These are phyloP conservation scores for Cytospora mali DNA, from an alignment of 2,329 filamentous ascomycete genomes.

Conservation along the genomic window DNA sequence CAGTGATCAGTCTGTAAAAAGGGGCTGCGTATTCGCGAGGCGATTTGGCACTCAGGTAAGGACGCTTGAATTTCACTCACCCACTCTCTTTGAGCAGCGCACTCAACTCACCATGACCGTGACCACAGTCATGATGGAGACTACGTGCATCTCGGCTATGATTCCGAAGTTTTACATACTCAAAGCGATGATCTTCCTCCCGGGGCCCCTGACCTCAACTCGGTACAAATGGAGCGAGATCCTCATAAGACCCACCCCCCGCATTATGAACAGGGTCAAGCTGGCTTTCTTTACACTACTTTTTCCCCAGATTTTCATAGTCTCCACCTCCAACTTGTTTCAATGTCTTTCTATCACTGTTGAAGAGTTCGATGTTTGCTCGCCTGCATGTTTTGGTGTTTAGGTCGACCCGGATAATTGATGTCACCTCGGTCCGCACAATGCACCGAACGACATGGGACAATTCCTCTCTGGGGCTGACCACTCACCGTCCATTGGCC, in stretches of 20 bases:
- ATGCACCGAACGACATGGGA: conserved; percentile 22
- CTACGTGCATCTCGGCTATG: not conserved
- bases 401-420: conserved; percentile 10
- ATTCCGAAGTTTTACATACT: not conserved
- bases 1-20: no score
- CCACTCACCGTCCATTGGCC: conserved; percentile 13
- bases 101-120: not conserved
- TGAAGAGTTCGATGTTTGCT: not conserved
- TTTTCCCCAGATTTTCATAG: not conserved
- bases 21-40: not conserved
- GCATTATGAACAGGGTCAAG: not conserved
- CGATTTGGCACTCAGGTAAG: not conserved
- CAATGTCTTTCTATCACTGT: not conserved
- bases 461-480: conserved; percentile 1
- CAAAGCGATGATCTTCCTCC: not conserved
- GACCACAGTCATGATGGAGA: not conserved
- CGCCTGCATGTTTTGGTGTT: not conserved
- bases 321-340: not conserved
- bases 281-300: not conserved
- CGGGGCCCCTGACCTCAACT: not conserved
- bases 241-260: not conserved
- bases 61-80: not conserved
- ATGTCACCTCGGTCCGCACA: conserved; percentile 21
- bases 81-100: no score
- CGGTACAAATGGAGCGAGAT: not conserved